A percentile compares a stretch with the other conserved stretches of the same genome.
Conservation (phyloP, 768 basidiomycete species). For the Dictyophora rubrovolvata region DNA sequence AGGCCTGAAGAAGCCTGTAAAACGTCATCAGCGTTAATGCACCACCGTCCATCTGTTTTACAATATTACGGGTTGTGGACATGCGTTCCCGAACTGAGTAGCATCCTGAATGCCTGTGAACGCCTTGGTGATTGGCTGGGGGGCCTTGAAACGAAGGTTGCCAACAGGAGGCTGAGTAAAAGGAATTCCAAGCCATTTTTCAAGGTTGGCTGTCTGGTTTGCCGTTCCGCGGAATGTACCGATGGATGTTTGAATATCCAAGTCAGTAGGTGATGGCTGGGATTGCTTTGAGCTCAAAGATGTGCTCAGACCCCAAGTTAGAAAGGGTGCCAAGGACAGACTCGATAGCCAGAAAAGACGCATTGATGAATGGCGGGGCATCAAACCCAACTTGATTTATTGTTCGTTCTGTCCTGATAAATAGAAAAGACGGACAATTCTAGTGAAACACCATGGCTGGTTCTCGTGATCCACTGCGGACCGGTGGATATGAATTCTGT, state of each 20-base stretch:
- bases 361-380: not conserved
- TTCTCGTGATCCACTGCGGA: too few species aligned
- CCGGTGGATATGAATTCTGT: too few species aligned
- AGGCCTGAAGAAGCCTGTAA: not conserved
- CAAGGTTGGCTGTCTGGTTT: slow-evolving; percentile 27
- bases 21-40: not conserved
- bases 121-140: slow-evolving; percentile 29
- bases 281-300: not conserved
- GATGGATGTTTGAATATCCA: slow-evolving; percentile 30
- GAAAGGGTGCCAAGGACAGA: not conserved
- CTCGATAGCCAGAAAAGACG: not conserved
- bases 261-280: slow-evolving; percentile 13
- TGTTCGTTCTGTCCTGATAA: not conserved
- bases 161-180: slow-evolving; percentile 51
- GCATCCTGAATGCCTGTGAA: slow-evolving; percentile 30
- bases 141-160: slow-evolving; percentile 45
- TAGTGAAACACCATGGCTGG: too few species aligned
- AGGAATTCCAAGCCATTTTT: slow-evolving; percentile 51
- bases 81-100: slow-evolving; percentile 42
- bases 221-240: slow-evolving; percentile 39
- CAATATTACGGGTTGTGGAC: slow-evolving; percentile 34
- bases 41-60: not conserved
- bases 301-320: not conserved
- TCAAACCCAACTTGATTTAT: too few species aligned
- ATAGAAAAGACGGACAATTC: not conserved